Percentiles rank a stretch among this genome's conserved stretches.
Conservation (phyloP, 768 basidiomycete genomes). For the Neoboletus magnificus region DNA sequence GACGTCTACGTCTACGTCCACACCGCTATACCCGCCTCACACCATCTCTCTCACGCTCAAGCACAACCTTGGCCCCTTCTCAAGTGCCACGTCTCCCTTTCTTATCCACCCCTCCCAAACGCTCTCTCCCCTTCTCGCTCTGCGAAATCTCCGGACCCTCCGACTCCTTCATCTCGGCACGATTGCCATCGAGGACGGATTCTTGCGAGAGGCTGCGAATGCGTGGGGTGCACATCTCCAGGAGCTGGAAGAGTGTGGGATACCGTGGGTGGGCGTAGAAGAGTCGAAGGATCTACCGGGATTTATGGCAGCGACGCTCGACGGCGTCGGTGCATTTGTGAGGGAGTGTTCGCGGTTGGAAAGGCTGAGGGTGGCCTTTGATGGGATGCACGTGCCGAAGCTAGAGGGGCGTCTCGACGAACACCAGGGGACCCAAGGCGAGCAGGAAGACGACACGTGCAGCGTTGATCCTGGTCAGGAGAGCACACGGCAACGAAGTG, state of each 20-base stretch:
- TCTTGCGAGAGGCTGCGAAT: slow-evolving; percentile 23
- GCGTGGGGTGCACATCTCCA: slow-evolving; percentile 28
- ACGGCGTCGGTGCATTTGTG: slow-evolving; percentile 21
- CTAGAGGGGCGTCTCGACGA: not conserved
- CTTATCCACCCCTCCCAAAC: slow-evolving; percentile 24
- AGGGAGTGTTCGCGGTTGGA: slow-evolving; percentile 17
- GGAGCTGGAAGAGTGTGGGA: slow-evolving; percentile 26
- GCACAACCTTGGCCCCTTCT: slow-evolving; percentile 22
- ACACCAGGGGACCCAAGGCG: not conserved
- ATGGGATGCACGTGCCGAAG: slow-evolving; percentile 13
- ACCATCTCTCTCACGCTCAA: slow-evolving; percentile 27
- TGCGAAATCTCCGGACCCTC: slow-evolving; percentile 18
- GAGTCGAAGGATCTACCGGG: slow-evolving; percentile 11
- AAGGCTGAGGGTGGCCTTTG: slow-evolving; percentile 23
- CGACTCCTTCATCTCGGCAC: slow-evolving; percentile 26
- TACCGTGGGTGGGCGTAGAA: slow-evolving; percentile 25
- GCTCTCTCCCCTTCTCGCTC: slow-evolving; percentile 23
- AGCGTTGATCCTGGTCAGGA: not conserved
- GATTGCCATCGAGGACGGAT: slow-evolving; percentile 27
- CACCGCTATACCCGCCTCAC: not conserved
- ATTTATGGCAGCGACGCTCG: slow-evolving; percentile 17
- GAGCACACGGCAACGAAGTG: not conserved
- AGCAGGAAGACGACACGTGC: not conserved
- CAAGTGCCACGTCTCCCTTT: slow-evolving; percentile 22
- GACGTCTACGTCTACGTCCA: not conserved